These are phyloP conservation scores for Fomitiporia mediterranea DNA, from an alignment of 1,284 basidiomycete genomes.

Conservation along the genomic window DNA sequence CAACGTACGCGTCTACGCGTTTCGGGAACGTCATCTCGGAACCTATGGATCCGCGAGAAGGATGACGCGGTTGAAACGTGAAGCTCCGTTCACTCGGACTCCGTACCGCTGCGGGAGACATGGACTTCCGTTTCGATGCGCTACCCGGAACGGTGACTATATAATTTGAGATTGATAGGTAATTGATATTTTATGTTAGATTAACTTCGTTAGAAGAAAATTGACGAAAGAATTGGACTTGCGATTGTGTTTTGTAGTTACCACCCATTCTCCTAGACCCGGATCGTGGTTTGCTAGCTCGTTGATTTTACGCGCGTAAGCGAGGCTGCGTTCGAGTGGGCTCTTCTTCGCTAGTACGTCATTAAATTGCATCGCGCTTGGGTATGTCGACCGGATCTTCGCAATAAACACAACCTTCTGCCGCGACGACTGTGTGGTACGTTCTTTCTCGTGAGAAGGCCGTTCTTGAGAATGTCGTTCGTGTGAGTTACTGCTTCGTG, in stretches of 20 bases:
- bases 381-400: constrained; percentile 50
- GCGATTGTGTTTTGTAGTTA: constrained; percentile 54
- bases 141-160: constrained; percentile 14
- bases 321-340: constrained; percentile 66
- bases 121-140: constrained; percentile 4
- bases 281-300: constrained; percentile 75
- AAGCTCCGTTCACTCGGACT: constrained; percentile 23
- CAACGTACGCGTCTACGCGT: constrained; percentile 67
- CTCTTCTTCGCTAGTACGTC: constrained; percentile 62
- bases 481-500: constrained; percentile 1
- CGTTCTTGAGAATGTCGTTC: constrained; percentile 19
- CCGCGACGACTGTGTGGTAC: constrained; percentile 19
- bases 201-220: no score
- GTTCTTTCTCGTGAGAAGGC: constrained; percentile 10
- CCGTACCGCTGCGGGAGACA: constrained; percentile 6
- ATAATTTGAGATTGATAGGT: no score
- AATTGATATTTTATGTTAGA: no score
- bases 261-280: constrained; percentile 76
- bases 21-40: constrained; percentile 76
- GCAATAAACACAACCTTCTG: constrained; percentile 25
- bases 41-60: constrained; percentile 63
- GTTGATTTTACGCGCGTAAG: constrained; percentile 82
- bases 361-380: constrained; percentile 67
- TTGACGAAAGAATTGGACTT: constrained; percentile 25
- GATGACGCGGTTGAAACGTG: constrained; percentile 51